Evolutionary conservation across 352 stramenopile genomes (phyloP).

Genomic region (Pythium phragmiticola): DNA sequence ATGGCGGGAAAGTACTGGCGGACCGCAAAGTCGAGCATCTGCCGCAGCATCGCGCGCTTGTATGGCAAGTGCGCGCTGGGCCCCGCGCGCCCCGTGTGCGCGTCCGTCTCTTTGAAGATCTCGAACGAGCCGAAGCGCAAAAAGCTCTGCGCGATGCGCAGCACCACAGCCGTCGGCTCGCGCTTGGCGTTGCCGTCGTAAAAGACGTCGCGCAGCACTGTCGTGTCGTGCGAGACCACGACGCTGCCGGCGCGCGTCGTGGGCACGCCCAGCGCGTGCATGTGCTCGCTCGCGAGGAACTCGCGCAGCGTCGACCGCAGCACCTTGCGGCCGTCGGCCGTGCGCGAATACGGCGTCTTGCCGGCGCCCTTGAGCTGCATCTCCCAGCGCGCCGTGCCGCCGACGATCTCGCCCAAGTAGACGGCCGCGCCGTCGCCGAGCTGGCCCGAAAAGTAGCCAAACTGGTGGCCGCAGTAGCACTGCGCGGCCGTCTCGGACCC

Average conservation of each 20-base stretch:
- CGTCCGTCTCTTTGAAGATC: constrained; percentile 89
- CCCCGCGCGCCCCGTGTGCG: constrained; percentile 54
- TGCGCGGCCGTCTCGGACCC: constrained; percentile 80
- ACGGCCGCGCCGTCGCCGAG: constrained; percentile 89
- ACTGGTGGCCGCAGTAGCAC: constrained; percentile 92
- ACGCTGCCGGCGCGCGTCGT: constrained; percentile 92
- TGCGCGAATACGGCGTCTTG: constrained; percentile 93
- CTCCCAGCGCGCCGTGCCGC: constrained; percentile 75
- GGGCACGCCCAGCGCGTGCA: constrained; percentile 92
- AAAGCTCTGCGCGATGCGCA: constrained; percentile 92
- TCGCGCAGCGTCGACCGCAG: constrained; percentile 94
- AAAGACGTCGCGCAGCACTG: constrained; percentile 84
- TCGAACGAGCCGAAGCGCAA: constrained; percentile 96
- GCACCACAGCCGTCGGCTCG: constrained; percentile 83
- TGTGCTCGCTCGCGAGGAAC: constrained; percentile 96
- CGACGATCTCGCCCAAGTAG: constrained; percentile 85
- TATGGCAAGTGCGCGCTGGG: constrained; percentile 66
- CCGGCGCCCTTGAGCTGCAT: constrained; percentile 97
- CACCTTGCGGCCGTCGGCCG: constrained; percentile 92
- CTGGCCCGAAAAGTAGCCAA: constrained; percentile 91
- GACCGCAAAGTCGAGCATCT: constrained; percentile 83
- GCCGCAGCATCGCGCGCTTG: constrained; percentile 63
- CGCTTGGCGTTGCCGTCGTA: constrained; percentile 84
- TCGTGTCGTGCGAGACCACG: constrained; percentile 66
- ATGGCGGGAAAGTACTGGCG: constrained; percentile 66